Percentiles rank a stretch among this genome's conserved stretches.
These are phyloP conservation scores for Agastache rugosa DNA, from an alignment of 257 asterid species.

Conservation along the genomic window DNA sequence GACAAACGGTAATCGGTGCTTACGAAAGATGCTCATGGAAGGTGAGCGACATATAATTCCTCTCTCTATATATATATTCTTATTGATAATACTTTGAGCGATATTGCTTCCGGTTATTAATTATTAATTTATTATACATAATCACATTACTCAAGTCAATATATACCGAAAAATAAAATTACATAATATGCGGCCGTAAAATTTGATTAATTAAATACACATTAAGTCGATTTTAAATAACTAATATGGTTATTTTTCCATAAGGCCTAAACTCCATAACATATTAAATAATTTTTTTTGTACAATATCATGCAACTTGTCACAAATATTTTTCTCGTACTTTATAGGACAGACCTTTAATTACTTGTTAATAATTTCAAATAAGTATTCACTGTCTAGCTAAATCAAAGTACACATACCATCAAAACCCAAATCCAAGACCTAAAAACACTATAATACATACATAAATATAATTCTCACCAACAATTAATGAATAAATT, in stretches of 20 bases:
- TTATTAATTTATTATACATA: too few species aligned
- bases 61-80: too few species aligned
- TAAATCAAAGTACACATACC: conserved; percentile 13
- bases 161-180: too few species aligned
- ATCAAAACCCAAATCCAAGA: conserved; percentile 12
- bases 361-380: not conserved
- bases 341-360: not conserved
- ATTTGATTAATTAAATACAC: too few species aligned
- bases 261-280: not conserved
- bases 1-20: too few species aligned
- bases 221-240: not conserved
- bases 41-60: too few species aligned
- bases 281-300: not conserved
- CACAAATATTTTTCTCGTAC: not conserved
- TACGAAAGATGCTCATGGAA: too few species aligned
- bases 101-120: too few species aligned
- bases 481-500: conserved; percentile 15
- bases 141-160: too few species aligned
- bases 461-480: not conserved
- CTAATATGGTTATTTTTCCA: not conserved
- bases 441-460: not conserved
- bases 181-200: too few species aligned
- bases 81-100: too few species aligned
- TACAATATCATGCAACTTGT: not conserved
- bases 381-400: not conserved